Conservation (phyloP, 2,329 filamentous ascomycete genomes). For the Fusarium anthophilum region DNA sequence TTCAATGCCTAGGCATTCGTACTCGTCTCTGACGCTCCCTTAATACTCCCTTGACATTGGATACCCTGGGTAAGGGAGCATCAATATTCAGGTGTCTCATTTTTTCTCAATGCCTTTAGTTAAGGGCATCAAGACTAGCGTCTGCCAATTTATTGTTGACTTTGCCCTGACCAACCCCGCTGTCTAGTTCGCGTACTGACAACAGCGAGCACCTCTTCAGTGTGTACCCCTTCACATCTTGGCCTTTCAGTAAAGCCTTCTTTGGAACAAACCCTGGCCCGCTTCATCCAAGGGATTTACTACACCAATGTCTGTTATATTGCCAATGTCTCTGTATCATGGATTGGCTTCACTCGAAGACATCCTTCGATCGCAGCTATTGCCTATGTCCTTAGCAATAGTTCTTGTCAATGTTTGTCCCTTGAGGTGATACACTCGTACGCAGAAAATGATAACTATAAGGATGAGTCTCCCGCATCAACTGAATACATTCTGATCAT, state of each 20-base stretch:
- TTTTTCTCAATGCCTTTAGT: neutral
- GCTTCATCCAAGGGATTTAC: slow-evolving; percentile 8
- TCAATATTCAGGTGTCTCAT: neutral
- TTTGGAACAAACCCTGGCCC: neutral
- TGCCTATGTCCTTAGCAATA: slow-evolving; percentile 9
- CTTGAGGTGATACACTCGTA: neutral
- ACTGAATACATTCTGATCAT: neutral
- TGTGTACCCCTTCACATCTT: neutral
- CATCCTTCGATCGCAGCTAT: neutral
- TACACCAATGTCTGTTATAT: neutral
- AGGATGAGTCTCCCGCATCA: slow-evolving; percentile 4
- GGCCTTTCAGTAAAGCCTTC: neutral
- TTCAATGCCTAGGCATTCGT: neutral
- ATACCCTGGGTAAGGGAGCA: slow-evolving; percentile 27
- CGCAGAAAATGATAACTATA: slow-evolving; percentile 19
- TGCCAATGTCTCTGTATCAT: slow-evolving; percentile 16
- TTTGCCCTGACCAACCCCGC: neutral
- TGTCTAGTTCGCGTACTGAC: neutral
- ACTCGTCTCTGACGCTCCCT: slow-evolving; percentile 2
- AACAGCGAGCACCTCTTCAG: neutral
- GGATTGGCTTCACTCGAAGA: neutral
- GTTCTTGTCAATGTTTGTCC: slow-evolving; percentile 1
- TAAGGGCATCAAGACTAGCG: slow-evolving; percentile 5
- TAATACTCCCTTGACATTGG: neutral
- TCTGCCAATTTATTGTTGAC: neutral